These are phyloP conservation scores for Mercurialis annua DNA, from an alignment of 345 rosid genomes.

Conservation along the genomic window DNA sequence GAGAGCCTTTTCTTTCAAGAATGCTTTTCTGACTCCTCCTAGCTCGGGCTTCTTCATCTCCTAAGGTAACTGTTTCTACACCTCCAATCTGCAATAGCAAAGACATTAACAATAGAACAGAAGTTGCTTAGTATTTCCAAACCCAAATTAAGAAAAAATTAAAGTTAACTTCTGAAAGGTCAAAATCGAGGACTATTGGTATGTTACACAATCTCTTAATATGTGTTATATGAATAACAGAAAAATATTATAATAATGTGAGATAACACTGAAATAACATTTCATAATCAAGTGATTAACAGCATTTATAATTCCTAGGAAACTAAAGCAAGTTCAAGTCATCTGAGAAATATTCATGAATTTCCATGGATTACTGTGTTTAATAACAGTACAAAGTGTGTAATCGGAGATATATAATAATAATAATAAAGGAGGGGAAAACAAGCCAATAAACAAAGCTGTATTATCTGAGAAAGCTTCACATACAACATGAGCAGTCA, in stretches of 20 bases:
- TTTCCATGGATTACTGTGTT: background rate
- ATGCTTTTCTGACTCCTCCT: conserved; percentile 61
- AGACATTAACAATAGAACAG: background rate
- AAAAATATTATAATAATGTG: background rate
- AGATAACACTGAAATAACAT: background rate
- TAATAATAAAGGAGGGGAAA: background rate
- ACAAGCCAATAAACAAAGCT: background rate
- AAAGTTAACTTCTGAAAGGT: background rate
- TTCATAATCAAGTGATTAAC: background rate
- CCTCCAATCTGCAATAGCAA: conserved; percentile 55
- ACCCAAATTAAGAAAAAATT: background rate
- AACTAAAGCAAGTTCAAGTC: background rate
- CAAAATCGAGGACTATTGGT: background rate
- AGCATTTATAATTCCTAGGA: background rate
- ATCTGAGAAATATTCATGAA: background rate
- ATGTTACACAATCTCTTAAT: background rate
- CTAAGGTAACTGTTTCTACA: conserved; percentile 54
- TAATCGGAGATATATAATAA: no score
- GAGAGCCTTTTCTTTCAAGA: conserved; percentile 64
- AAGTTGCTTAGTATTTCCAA: background rate
- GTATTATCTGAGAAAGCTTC: background rate
- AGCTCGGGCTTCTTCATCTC: conserved; percentile 63
- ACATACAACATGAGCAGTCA: background rate
- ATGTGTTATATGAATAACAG: background rate
- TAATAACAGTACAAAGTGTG: background rate